A percentile compares a stretch with the other conserved stretches of the same genome.
Evolutionary conservation across 306 rosid species (phyloP).

Genomic region (Lablab purpureus): DNA sequence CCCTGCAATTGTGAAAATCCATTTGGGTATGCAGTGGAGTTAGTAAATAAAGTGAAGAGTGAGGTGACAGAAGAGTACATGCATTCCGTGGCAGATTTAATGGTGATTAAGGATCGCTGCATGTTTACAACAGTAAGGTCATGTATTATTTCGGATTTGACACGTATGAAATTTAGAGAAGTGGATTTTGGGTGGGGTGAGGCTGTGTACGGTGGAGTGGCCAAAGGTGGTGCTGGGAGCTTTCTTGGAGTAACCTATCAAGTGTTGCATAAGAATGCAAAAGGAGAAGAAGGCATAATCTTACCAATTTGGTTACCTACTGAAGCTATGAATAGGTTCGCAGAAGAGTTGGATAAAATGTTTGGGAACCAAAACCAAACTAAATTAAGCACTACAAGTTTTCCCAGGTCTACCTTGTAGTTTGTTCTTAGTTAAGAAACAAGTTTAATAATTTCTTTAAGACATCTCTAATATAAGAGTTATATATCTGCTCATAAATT

Average conservation of each 20-base stretch:
- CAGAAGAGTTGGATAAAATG: constrained; percentile 40
- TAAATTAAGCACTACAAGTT: too few species aligned
- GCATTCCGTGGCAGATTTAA: constrained; percentile 50
- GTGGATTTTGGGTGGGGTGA: constrained; percentile 68
- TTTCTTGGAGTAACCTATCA: constrained; percentile 12
- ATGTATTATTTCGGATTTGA: constrained; percentile 42
- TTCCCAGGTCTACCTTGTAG: background rate
- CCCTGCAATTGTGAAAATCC: constrained; percentile 10
- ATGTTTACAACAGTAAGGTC: background rate
- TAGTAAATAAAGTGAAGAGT: constrained; percentile 34
- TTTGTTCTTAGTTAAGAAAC: too few species aligned
- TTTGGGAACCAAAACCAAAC: background rate
- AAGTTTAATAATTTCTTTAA: too few species aligned
- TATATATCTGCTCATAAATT: too few species aligned
- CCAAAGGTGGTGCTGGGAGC: constrained; percentile 25
- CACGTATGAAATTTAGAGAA: constrained; percentile 23
- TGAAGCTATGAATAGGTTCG: constrained; percentile 53
- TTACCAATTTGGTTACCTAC: constrained; percentile 53
- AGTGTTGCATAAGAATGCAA: background rate
- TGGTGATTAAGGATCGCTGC: constrained; percentile 49
- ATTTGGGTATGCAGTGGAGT: constrained; percentile 25
- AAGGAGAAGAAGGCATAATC: constrained; percentile 52
- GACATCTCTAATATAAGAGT: too few species aligned
- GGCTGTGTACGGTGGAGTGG: constrained; percentile 46
- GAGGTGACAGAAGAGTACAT: constrained; percentile 43